Conservation (phyloP, 2,329 filamentous ascomycete species). For the Claviceps monticola region DNA sequence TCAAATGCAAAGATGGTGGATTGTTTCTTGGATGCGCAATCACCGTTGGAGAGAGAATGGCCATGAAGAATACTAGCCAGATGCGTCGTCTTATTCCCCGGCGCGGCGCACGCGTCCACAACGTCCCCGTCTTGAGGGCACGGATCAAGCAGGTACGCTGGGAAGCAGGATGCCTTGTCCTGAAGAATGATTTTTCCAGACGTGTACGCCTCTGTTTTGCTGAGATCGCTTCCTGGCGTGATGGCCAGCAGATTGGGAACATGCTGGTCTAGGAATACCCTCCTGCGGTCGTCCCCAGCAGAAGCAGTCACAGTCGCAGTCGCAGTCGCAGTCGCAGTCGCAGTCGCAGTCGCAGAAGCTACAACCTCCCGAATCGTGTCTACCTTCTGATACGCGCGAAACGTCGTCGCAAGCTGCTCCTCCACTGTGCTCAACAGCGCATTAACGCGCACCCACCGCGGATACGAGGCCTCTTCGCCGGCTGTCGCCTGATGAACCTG, state of each 20-base stretch:
- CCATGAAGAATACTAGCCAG: conserved; percentile 58
- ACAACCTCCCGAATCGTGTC: conserved; percentile 43
- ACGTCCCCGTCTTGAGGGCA: conserved; percentile 55
- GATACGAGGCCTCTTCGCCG: conserved; percentile 45
- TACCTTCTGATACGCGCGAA: conserved; percentile 47
- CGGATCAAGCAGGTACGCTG: conserved; percentile 72
- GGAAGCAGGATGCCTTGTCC: conserved; percentile 95
- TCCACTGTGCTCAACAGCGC: conserved; percentile 57
- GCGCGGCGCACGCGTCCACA: conserved; percentile 88
- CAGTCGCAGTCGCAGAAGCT: background rate
- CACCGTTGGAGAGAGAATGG: conserved; percentile 14
- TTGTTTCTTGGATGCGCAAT: too few relatives aligned
- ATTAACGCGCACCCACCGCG: conserved; percentile 89
- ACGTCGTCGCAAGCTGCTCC: conserved; percentile 61
- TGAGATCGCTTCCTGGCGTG: conserved; percentile 57
- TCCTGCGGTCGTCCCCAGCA: conserved; percentile 7
- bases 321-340: too few relatives aligned
- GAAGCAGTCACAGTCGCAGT: too few relatives aligned
- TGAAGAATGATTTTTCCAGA: conserved; percentile 75
- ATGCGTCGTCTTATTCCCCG: conserved; percentile 96
- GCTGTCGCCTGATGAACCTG: conserved; percentile 38
- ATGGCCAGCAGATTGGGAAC: conserved; percentile 76
- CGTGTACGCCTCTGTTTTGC: conserved; percentile 58
- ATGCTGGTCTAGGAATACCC: conserved; percentile 58
- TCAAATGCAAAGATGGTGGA: conserved; percentile 61